Evolutionary conservation across 108 stramenopile species (phyloP), one percentile per base, ranked within the genome.

Genomic region (Craspedostauros australis): DNA sequence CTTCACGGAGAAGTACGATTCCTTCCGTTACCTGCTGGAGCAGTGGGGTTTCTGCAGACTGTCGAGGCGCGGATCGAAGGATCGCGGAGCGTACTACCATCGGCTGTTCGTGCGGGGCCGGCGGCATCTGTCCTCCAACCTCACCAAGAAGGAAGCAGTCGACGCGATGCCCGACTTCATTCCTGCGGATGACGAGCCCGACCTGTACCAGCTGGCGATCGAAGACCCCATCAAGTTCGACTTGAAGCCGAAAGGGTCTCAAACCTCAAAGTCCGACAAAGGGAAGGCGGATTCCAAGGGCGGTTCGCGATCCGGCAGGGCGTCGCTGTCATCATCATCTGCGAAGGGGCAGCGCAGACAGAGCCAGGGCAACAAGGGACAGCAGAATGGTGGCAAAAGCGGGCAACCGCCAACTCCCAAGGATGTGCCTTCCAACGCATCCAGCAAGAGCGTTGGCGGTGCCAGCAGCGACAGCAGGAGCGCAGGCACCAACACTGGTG

Each of bases 1-100:
- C 52, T 94, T 94, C 39, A 84, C 33, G 29, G 56, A 44, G 2
- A 45, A 48, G 11, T 47, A 47, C 29, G 11, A 81, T 37, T 51
- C 79, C 19, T 87, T 47, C n/a, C 46, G 22, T 11, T 47, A 47
- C 21, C n/a, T 47, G 46, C 46, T 47, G 11, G 46, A 47, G 22
- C 46, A 47, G 46, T 47, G 46, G 46, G 8, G 20, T 19, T 47
- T 47, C 22, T 28, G 29, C 4, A 28, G 46, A 9, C n/a, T 47
- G 22, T n/a, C n/a, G n/a, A 25, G 46, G 4, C 46, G 46, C 14
- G 46, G 46, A 19, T n/a, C n/a, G n/a, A 5, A 28, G 4, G 46
- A 47, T 47, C 15, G 46, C 26, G 46, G 46, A 9, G 46, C 20
- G 4, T 47, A 47, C 21, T 47, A 47, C 21, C 26, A 47, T 47